phyloP scores from a whole-genome alignment of 1,139 yeast genomes.

The Arxiozyma telluris region DNA sequence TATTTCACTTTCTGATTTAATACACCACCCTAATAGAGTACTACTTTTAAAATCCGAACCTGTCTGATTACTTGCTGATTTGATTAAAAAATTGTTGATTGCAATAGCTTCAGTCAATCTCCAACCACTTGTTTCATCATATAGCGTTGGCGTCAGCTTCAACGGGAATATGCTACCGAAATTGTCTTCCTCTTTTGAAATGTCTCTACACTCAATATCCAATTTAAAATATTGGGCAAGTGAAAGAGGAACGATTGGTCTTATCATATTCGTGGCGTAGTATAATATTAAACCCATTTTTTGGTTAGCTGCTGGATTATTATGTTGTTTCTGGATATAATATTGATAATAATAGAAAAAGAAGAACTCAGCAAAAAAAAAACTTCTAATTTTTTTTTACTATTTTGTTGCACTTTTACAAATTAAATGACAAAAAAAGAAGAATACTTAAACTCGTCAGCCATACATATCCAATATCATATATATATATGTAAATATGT shows the following conservation, averaged over 20 bases:
- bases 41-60: conserved; percentile 13
- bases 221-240: conserved; percentile 60
- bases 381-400: background rate
- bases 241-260: conserved; percentile 45
- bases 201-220: conserved; percentile 48
- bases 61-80: background rate
- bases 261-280: conserved; percentile 36
- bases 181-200: conserved; percentile 34
- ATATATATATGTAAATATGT: too few species aligned
- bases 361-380: too few species aligned
- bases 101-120: conserved; percentile 69
- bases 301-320: too few species aligned
- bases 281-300: conserved; percentile 43
- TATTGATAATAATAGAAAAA: too few species aligned
- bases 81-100: conserved; percentile 37
- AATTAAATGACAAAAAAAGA: too few species aligned
- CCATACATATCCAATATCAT: too few species aligned
- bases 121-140: conserved; percentile 61
- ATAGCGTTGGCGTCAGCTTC: conserved; percentile 58
- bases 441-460: too few species aligned
- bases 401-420: background rate
- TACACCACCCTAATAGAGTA: conserved; percentile 46
- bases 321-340: too few species aligned
- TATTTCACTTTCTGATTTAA: conserved; percentile 50
- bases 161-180: conserved; percentile 53